Percentiles rank a stretch among this genome's conserved stretches.
Conservation (phyloP, 106 monocot genomes). For the Iris macrosiphon region DNA sequence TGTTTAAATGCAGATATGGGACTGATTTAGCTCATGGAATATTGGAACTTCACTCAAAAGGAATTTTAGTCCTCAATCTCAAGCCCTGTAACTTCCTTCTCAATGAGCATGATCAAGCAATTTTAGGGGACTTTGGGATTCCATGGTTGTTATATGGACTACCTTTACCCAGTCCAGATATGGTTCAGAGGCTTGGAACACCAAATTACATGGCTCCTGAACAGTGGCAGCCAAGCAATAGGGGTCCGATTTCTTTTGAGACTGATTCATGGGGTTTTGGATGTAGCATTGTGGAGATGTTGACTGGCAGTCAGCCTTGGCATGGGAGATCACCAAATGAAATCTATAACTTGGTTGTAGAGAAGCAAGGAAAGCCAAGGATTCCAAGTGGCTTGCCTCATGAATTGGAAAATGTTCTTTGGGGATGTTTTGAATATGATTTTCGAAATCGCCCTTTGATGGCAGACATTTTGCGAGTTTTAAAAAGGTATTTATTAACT, state of each 20-base stretch:
- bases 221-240: conserved; percentile 75
- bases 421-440: conserved; percentile 88
- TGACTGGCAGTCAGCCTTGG: conserved; percentile 75
- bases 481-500: conserved; percentile 47
- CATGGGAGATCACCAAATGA: conserved; percentile 48
- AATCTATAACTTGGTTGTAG: conserved; percentile 53
- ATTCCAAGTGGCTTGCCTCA: conserved; percentile 72
- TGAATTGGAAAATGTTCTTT: conserved; percentile 55
- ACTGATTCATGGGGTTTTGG: conserved; percentile 96
- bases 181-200: conserved; percentile 58
- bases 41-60: conserved; percentile 60
- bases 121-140: conserved; percentile 85
- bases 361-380: conserved; percentile 66
- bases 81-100: conserved; percentile 87
- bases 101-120: conserved; percentile 48
- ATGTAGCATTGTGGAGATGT: conserved; percentile 90
- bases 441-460: conserved; percentile 72
- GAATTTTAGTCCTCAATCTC: conserved; percentile 68
- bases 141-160: conserved; percentile 46
- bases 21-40: conserved; percentile 63
- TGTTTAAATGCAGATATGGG: conserved; percentile 56
- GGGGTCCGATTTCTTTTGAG: conserved; percentile 80
- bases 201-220: conserved; percentile 97
- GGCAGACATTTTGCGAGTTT: conserved; percentile 50
- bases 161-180: conserved; percentile 34